Evolutionary conservation across 768 basidiomycete species (phyloP).

Genomic region (Pholiota conissans): DNA sequence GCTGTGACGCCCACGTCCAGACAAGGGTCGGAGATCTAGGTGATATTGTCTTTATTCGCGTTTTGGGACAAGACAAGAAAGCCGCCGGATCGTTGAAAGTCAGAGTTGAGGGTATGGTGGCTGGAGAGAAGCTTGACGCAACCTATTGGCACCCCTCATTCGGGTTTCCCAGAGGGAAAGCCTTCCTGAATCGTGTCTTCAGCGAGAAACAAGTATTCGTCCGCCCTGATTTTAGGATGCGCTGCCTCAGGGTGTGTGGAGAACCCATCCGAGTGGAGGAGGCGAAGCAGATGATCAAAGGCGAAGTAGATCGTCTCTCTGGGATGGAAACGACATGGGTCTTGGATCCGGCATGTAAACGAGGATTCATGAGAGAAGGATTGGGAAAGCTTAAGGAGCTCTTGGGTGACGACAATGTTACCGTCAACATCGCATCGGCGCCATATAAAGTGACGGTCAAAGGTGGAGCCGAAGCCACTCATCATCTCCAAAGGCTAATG

Average conservation of each 20-base stretch:
- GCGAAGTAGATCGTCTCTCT: slow-evolving; percentile 49
- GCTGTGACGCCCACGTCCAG: slow-evolving; percentile 18
- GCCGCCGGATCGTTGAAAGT: slow-evolving; percentile 59
- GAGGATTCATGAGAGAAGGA: slow-evolving; percentile 53
- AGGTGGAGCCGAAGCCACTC: slow-evolving; percentile 57
- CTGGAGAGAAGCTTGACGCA: slow-evolving; percentile 46
- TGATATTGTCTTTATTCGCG: slow-evolving; percentile 38
- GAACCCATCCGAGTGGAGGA: slow-evolving; percentile 34
- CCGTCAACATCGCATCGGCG: slow-evolving; percentile 37
- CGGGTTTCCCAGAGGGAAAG: slow-evolving; percentile 22
- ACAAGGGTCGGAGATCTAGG: slow-evolving; percentile 19
- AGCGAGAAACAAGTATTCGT: slow-evolving; percentile 39
- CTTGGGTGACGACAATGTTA: slow-evolving; percentile 54
- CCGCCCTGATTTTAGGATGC: slow-evolving; percentile 44
- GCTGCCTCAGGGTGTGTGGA: slow-evolving; percentile 48
- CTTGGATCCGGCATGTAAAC: slow-evolving; percentile 38
- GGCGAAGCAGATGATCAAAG: slow-evolving; percentile 44
- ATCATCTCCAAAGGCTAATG: slow-evolving; percentile 44
- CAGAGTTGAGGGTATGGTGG: slow-evolving; percentile 52
- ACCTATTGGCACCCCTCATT: slow-evolving; percentile 53
- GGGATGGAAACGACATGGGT: slow-evolving; percentile 26
- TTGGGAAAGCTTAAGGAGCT: slow-evolving; percentile 49
- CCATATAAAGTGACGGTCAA: slow-evolving; percentile 46
- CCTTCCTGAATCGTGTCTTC: slow-evolving; percentile 30
- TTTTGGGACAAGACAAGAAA: slow-evolving; percentile 54